Evolutionary conservation across 129 eudicot genomes (phyloP), one percentile per base, ranked within the genome.

Genomic region (Kitagawia praeruptora): DNA sequence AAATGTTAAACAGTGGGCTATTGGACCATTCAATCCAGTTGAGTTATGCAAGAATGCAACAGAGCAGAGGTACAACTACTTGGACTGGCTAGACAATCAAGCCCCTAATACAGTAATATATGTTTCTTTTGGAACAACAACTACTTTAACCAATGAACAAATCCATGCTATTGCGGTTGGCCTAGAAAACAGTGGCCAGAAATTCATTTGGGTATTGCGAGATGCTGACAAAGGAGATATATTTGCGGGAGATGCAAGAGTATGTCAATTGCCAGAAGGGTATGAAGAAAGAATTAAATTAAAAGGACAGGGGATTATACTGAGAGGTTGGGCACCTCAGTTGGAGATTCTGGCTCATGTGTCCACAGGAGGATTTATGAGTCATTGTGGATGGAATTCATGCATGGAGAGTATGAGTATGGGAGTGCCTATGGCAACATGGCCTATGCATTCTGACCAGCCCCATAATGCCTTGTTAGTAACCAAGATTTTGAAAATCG

Each of bases 21-120:
- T 63, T 63, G 70, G 70, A n/a, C 70, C 70, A 9, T 63, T 63
- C 70, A 63, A 25, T 27, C 70, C 70, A 7, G 70, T 63, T 11
- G 70, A 63, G 21, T 0, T 63, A 1, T 25, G 11, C 18, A 10
- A 63, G 5, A 63, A 63, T 16, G 4, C 37, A 63, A 21, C 21
- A 3, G 7, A 63, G 38, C 38, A 48, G 2, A 87, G 81, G 5
- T 83, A 83, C 78, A 19, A 73, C 9, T 73, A 70, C 39, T 82
- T 89, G 10, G 44, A 79, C 31, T 87, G 91, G 93, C 91, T 89
- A 0, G 93, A 89, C 64, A 81, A 83, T 39, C 91, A 83, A 56
- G 85, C 8, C 14, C 58, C 66, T 25, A 83, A 85, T 63, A 83
- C 89, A 0, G 89, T 89, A 12, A 67, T 89, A 28, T 87, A 79